A percentile compares a stretch with the other conserved stretches of the same genome.
phyloP scores from a whole-genome alignment of 2,329 filamentous ascomycete species.

The Didymellaceae sp. region DNA sequence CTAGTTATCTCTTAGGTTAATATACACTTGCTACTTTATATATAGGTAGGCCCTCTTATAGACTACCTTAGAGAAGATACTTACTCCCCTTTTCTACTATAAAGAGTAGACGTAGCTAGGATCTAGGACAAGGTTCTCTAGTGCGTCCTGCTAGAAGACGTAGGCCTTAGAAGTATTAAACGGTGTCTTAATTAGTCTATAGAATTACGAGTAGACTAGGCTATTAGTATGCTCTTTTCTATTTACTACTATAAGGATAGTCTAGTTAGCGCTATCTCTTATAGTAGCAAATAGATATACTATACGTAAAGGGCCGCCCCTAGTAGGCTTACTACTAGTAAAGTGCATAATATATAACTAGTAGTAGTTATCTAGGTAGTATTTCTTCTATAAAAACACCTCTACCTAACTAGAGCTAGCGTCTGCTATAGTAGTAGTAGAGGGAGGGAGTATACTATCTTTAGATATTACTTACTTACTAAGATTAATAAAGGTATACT shows the following conservation, averaged over 20 bases:
- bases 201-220: background rate
- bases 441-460: background rate
- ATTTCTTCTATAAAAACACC: background rate
- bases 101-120: background rate
- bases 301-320: too few species aligned
- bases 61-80: background rate
- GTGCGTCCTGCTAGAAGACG: background rate
- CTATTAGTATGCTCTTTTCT: too few species aligned
- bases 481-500: background rate
- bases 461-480: background rate
- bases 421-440: too few species aligned
- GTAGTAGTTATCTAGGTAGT: background rate
- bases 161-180: background rate
- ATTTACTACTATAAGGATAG: too few species aligned
- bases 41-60: background rate
- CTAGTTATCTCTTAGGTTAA: background rate
- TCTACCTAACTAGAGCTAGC: too few species aligned
- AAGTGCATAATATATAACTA: too few species aligned
- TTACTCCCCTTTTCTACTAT: background rate
- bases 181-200: background rate
- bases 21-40: background rate
- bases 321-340: too few species aligned
- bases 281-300: too few species aligned
- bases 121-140: background rate
- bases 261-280: too few species aligned